Base-by-base conservation (phyloP, 257 asterid species). In the Scutellaria barbata region DNA sequence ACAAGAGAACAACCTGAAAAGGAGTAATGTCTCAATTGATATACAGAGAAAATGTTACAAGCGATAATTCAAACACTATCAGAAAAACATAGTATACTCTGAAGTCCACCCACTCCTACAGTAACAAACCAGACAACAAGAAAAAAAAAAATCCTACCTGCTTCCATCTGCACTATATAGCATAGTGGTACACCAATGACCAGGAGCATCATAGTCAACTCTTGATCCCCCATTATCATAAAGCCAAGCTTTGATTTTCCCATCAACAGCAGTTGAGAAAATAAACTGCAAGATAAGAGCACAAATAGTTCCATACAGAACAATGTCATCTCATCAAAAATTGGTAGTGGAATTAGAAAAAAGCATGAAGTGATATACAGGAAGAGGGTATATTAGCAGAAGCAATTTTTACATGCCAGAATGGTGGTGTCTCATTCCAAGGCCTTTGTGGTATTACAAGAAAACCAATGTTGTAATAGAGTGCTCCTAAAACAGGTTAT, bases 151-250 rank as follows among this genome's bases (percentile, higher is more conserved):
- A 77, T 68, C 83, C 65, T 80, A 89, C 98, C 99, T 88, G 73
- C 95, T 88, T 64, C 99, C 99, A 83, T 95, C 99, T 65, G 98
- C 98, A 82, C 96, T 89, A 71, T 90, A 94, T 67, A 87, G 90
- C 98, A 94, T 90, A 60, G 96, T 86, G 70, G 98, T 90, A 72
- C 98, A 95, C 92, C 96, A 92, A 71, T 78, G 96, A 60, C 99
- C 99, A 55, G 99, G 99, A 77, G 99, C 98, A 88, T 89, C 95
- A 80, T 95, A 95, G 80, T 95, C 99, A 78, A 92, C 99, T 75
- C 99, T 81, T 42, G 99, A 95, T 69, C 99, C 99, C 92, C 88
- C 57, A 81, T 86, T 86, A 80, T 89, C 99, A 75, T 95, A 92
- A 55, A 95, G 86, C 99, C 99, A 95, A 43, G 98, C 99, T 83